These are phyloP conservation scores for Candida loeiensis DNA, from an alignment of 805 yeast genomes.

Conservation along the genomic window DNA sequence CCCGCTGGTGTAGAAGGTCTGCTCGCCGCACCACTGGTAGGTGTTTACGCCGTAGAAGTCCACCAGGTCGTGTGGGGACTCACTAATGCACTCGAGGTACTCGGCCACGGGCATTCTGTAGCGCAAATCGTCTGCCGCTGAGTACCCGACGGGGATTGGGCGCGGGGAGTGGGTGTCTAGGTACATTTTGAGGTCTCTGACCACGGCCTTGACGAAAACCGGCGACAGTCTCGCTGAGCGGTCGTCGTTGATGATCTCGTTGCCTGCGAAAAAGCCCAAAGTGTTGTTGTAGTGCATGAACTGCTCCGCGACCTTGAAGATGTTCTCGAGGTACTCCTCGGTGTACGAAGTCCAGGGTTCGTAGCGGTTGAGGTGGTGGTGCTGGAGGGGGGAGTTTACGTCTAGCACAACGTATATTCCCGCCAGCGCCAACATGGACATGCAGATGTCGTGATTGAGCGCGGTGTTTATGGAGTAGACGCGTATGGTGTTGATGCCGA, in stretches of 20 bases:
- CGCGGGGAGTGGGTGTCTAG: slow-evolving; percentile 58
- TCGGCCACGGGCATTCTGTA: slow-evolving; percentile 74
- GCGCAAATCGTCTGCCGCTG: slow-evolving; percentile 89
- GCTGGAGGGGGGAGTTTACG: slow-evolving; percentile 80
- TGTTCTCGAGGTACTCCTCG: slow-evolving; percentile 64
- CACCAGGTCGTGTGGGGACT: slow-evolving; percentile 48
- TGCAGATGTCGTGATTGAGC: slow-evolving; percentile 81
- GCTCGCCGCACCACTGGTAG: slow-evolving; percentile 86
- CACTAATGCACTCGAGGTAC: slow-evolving; percentile 73
- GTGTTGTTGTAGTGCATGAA: slow-evolving; percentile 86
- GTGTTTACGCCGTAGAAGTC: slow-evolving; percentile 84
- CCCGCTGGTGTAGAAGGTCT: slow-evolving; percentile 78
- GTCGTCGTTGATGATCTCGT: slow-evolving; percentile 82
- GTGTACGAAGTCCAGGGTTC: slow-evolving; percentile 93
- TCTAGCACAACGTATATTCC: slow-evolving; percentile 90
- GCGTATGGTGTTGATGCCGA: slow-evolving; percentile 84
- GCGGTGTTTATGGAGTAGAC: slow-evolving; percentile 84
- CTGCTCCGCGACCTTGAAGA: slow-evolving; percentile 74
- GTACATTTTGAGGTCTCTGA: slow-evolving; percentile 78
- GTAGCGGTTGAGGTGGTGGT: slow-evolving; percentile 80
- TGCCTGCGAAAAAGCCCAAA: slow-evolving; percentile 87
- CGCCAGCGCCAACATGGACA: slow-evolving; percentile 86
- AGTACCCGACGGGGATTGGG: slow-evolving; percentile 84
- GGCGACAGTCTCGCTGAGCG: slow-evolving; percentile 70
- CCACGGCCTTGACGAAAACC: slow-evolving; percentile 68